Conservation (phyloP, 192 early-diverging fungal genomes). For the Coemansia biformis region DNA sequence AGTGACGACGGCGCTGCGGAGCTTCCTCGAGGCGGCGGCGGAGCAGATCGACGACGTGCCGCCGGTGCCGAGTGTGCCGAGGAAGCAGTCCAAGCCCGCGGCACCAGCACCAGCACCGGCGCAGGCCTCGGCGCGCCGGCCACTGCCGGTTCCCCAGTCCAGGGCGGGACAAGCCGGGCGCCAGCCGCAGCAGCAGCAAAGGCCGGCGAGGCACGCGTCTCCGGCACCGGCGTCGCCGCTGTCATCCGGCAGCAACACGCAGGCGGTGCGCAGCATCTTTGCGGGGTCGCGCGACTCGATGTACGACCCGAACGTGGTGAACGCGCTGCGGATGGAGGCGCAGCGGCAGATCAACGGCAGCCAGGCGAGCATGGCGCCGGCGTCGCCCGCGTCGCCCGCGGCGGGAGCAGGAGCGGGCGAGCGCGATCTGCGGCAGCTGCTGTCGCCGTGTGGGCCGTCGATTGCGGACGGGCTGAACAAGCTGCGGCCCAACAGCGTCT, state of each 20-base stretch:
- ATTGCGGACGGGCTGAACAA: conserved; percentile 43
- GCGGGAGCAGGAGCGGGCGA: no score
- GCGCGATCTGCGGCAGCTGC: conserved; percentile 6
- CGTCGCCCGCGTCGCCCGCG: conserved; percentile 6
- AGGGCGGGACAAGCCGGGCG: conserved; percentile 1
- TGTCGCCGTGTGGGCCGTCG: conserved; percentile 48
- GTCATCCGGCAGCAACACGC: conserved; percentile 4
- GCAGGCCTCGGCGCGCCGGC: no score
- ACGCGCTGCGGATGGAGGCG: conserved; percentile 45
- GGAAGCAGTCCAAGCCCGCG: conserved; percentile 16
- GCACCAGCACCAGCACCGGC: conserved; percentile 8
- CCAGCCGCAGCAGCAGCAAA: conserved; percentile 7
- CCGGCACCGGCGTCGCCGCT: conserved; percentile 12
- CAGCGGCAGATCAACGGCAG: conserved; percentile 49
- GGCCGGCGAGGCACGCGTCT: background rate
- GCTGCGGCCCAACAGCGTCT: conserved; percentile 19
- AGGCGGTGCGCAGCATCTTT: conserved; percentile 41
- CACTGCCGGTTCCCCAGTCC: conserved; percentile 23
- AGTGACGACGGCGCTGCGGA: conserved; percentile 42
- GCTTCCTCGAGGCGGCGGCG: conserved; percentile 47
- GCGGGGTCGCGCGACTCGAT: conserved; percentile 37
- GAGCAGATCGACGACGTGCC: conserved; percentile 49
- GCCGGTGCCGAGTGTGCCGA: conserved; percentile 17
- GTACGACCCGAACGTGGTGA: conserved; percentile 46
- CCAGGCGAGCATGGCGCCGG: conserved; percentile 20